These are phyloP conservation scores for Parastagonospora nodorum DNA, from an alignment of 2,329 filamentous ascomycete genomes.

Conservation along the genomic window DNA sequence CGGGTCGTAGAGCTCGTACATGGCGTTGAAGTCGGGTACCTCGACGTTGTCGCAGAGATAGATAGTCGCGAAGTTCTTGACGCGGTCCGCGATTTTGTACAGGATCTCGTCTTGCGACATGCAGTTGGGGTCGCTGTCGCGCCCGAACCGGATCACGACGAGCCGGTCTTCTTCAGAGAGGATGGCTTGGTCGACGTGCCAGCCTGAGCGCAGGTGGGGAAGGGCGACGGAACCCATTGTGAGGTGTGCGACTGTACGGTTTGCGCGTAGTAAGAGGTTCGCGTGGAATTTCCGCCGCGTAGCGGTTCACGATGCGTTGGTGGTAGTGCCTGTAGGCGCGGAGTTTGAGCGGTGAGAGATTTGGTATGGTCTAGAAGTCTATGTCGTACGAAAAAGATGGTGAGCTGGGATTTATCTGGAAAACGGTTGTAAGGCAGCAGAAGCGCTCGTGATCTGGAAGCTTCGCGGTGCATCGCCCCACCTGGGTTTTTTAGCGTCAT, in stretches of 20 bases:
- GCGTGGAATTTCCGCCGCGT: background rate
- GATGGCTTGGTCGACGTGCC: conserved; percentile 98
- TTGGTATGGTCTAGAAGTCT: background rate
- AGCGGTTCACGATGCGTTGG: background rate
- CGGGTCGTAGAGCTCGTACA: conserved; percentile 91
- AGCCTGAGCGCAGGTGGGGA: conserved; percentile 87
- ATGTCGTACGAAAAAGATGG: background rate
- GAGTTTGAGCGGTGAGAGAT: background rate
- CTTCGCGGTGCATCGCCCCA: background rate
- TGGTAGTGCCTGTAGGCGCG: too few relatives aligned
- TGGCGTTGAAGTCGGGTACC: conserved; percentile 74
- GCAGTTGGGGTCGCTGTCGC: conserved; percentile 81
- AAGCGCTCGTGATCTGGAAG: conserved; percentile 3
- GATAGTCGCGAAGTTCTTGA: conserved; percentile 87
- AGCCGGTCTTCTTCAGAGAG: conserved; percentile 78
- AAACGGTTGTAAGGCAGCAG: conserved; percentile 1
- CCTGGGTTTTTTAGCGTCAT: background rate
- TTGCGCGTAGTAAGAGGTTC: background rate
- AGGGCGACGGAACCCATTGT: conserved; percentile 84
- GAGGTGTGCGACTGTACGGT: background rate
- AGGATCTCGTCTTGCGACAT: conserved; percentile 91
- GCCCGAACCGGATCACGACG: conserved; percentile 90
- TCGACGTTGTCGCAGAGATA: conserved; percentile 85
- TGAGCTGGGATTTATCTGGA: background rate
- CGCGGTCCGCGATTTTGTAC: conserved; percentile 88